Percentiles rank a stretch among this genome's conserved stretches.
Evolutionary conservation across 495 filamentous ascomycete species (phyloP).

Genomic region (Eremomyces bilateralis): DNA sequence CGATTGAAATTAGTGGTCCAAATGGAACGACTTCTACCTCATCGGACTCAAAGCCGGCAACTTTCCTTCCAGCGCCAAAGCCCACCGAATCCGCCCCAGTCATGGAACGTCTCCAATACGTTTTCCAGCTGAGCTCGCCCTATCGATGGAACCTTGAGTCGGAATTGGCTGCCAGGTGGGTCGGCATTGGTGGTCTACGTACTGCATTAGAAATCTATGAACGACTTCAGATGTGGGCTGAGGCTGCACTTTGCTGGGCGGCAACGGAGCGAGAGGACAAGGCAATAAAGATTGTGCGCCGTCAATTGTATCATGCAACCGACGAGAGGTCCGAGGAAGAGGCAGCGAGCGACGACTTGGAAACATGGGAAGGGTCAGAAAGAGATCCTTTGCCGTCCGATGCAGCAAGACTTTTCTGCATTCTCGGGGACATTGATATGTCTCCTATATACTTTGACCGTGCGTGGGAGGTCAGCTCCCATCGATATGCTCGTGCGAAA

Average conservation of each 20-base stretch:
- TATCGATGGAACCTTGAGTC: slow-evolving; percentile 86
- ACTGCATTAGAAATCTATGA: slow-evolving; percentile 94
- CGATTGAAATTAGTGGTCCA: not conserved
- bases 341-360: slow-evolving; percentile 23
- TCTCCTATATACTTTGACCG: slow-evolving; percentile 53
- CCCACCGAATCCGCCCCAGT: slow-evolving; percentile 56
- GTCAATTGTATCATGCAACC: slow-evolving; percentile 50
- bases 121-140: slow-evolving; percentile 62
- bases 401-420: slow-evolving; percentile 78
- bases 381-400: slow-evolving; percentile 50
- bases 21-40: slow-evolving; percentile 15
- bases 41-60: slow-evolving; percentile 28
- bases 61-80: slow-evolving; percentile 67
- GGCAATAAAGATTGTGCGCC: slow-evolving; percentile 48
- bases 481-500: slow-evolving; percentile 69
- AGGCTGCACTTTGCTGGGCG: slow-evolving; percentile 77
- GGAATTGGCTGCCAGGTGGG: slow-evolving; percentile 81
- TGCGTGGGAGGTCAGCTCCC: slow-evolving; percentile 69
- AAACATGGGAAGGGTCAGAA: slow-evolving; percentile 28
- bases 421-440: slow-evolving; percentile 73
- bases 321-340: slow-evolving; percentile 26
- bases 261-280: slow-evolving; percentile 67
- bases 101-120: slow-evolving; percentile 53
- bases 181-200: slow-evolving; percentile 59
- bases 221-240: slow-evolving; percentile 82